A percentile compares a stretch with the other conserved stretches of the same genome.
Conservation (phyloP, 805 yeast species). For the Kluyveromyces siamensis region DNA sequence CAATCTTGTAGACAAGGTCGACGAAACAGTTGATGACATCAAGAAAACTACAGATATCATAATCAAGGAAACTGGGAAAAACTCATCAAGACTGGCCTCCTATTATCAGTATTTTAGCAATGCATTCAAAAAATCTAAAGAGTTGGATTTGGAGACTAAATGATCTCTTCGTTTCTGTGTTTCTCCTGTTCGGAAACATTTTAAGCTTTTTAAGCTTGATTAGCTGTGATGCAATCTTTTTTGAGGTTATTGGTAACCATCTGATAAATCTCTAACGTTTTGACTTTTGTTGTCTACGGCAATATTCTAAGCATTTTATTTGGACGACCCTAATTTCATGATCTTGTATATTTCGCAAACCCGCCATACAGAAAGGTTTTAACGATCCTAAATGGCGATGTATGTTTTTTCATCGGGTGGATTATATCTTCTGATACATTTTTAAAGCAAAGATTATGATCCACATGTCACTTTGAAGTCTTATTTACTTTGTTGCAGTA, state of each 20-base stretch:
- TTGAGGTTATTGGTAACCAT: too few relatives aligned
- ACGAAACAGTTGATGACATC: conserved; percentile 25
- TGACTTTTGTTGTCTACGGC: neutral
- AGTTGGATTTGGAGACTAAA: neutral
- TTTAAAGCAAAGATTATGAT: neutral
- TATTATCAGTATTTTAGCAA: conserved; percentile 10
- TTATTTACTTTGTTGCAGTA: neutral
- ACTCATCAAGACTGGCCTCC: conserved; percentile 10
- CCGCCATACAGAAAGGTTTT: neutral
- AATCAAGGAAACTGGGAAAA: conserved; percentile 20
- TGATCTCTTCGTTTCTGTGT: too few relatives aligned
- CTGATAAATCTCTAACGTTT: too few relatives aligned
- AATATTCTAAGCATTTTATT: neutral
- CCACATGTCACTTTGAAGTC: neutral
- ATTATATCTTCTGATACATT: neutral
- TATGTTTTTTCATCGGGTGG: neutral
- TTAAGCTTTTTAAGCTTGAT: neutral
- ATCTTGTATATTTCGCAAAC: neutral
- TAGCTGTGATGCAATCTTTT: too few relatives aligned
- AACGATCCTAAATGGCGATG: too few relatives aligned
- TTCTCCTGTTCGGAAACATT: too few relatives aligned
- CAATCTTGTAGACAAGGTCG: conserved; percentile 21
- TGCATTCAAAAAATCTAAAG: conserved; percentile 11
- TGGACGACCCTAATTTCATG: neutral
- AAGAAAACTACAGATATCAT: conserved; percentile 16